phyloP scores from a whole-genome alignment of 805 yeast species.

The Huiozyma sinensis region DNA sequence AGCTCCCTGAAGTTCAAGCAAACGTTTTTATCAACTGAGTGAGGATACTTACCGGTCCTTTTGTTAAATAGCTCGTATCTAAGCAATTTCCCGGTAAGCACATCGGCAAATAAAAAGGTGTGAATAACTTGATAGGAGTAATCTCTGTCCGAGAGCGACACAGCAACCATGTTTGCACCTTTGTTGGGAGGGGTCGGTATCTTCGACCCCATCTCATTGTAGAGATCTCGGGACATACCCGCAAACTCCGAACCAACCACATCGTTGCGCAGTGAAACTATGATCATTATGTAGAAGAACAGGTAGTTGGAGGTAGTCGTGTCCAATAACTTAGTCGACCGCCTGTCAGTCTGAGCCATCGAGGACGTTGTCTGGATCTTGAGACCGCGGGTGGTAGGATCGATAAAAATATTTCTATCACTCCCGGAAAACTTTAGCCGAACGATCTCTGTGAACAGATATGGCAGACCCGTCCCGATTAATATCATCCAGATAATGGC shows the following conservation, averaged over 20 bases:
- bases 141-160: not conserved
- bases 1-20: not conserved
- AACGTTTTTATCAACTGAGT: not conserved
- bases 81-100: not conserved
- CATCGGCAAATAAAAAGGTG: not conserved
- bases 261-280: too few relatives aligned
- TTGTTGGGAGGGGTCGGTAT: too few relatives aligned
- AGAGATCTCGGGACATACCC: too few relatives aligned
- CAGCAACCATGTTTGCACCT: too few relatives aligned
- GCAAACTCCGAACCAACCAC: too few relatives aligned
- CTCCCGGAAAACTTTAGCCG: slow-evolving; percentile 2
- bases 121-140: not conserved
- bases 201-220: too few relatives aligned
- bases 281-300: too few relatives aligned
- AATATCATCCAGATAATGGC: slow-evolving; percentile 2
- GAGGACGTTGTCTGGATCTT: not conserved
- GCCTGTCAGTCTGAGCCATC: too few relatives aligned
- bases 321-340: not conserved
- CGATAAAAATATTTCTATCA: slow-evolving; percentile 1
- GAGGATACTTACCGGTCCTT: not conserved
- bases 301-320: not conserved
- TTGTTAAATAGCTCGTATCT: too few relatives aligned
- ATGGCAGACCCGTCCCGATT: slow-evolving; percentile 3
- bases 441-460: slow-evolving; percentile 2
- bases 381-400: not conserved